These are phyloP conservation scores for Penicillium sp. DNA, from an alignment of 2,329 filamentous ascomycete species.

Conservation along the genomic window DNA sequence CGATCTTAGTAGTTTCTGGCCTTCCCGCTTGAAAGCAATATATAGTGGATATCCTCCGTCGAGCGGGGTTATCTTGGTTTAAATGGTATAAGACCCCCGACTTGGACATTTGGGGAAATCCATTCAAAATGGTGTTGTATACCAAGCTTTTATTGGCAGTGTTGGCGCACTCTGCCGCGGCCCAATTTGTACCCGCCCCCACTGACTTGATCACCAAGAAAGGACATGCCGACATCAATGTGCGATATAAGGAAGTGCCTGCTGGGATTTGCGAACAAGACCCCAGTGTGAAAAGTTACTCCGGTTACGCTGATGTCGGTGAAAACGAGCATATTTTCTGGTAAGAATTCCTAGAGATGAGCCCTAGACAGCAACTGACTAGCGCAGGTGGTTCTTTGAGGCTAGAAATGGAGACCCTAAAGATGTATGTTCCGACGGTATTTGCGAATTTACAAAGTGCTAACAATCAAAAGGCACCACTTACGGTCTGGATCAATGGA, in stretches of 20 bases:
- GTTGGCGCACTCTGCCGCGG: not conserved
- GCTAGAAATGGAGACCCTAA: not conserved
- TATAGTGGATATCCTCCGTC: not conserved
- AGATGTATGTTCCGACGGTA: not conserved
- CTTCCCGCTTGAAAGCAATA: not conserved
- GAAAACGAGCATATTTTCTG: constrained; percentile 23
- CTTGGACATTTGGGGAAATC: not conserved
- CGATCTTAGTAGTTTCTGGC: constrained; percentile 4
- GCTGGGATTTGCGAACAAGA: constrained; percentile 22
- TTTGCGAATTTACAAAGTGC: not conserved
- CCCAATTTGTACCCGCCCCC: not conserved
- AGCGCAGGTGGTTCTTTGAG: constrained; percentile 1
- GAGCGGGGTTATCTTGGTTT: not conserved
- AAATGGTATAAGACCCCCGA: not conserved
- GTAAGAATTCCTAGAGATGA: not conserved
- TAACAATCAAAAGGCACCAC: not conserved
- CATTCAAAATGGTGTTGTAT: not conserved
- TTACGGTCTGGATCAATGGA: constrained; percentile 3
- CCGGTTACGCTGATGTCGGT: constrained; percentile 21
- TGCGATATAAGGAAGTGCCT: constrained; percentile 21
- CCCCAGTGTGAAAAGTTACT: constrained; percentile 22
- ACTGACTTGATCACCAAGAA: not conserved
- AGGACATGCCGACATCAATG: constrained; percentile 9
- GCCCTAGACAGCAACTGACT: not conserved
- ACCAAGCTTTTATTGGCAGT: not conserved